A percentile compares a stretch with the other conserved stretches of the same genome.
These are phyloP conservation scores for Globisporangium cystogenes DNA, from an alignment of 352 stramenopile species.

Conservation along the genomic window DNA sequence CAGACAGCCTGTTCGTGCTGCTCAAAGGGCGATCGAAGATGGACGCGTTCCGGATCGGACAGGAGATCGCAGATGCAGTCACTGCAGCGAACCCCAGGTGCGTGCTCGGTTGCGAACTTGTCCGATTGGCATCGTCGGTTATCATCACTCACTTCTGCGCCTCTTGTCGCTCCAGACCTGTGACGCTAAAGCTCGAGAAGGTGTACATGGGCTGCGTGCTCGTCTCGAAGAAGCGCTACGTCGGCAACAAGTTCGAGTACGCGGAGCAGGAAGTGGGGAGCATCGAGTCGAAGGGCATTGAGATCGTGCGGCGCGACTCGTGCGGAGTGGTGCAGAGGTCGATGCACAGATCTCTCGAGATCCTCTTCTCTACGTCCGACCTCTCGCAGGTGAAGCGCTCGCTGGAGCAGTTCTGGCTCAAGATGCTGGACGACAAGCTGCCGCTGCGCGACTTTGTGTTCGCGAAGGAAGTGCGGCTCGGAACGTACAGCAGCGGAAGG, in stretches of 20 bases:
- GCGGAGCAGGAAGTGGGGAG: conserved; percentile 34
- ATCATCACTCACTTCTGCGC: not conserved
- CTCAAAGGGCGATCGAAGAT: conserved; percentile 90
- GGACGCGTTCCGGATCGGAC: conserved; percentile 93
- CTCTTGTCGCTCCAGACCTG: conserved; percentile 27
- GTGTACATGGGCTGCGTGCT: conserved; percentile 92
- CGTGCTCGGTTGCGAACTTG: conserved; percentile 3
- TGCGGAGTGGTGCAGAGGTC: conserved; percentile 82
- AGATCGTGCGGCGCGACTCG: conserved; percentile 91
- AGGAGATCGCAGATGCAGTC: conserved; percentile 87
- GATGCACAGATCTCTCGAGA: conserved; percentile 58
- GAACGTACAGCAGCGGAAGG: conserved; percentile 63
- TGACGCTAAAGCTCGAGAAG: conserved; percentile 87
- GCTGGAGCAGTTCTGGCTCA: conserved; percentile 56
- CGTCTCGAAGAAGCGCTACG: conserved; percentile 95
- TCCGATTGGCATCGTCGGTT: too few relatives aligned
- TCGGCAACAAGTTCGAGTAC: conserved; percentile 83
- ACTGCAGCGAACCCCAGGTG: conserved; percentile 83
- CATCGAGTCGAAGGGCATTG: conserved; percentile 91
- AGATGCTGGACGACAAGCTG: conserved; percentile 61
- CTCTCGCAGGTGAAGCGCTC: conserved; percentile 62
- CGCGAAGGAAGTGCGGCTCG: conserved; percentile 80
- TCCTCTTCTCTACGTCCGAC: conserved; percentile 66
- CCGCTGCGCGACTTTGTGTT: conserved; percentile 81
- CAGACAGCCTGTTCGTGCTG: conserved; percentile 98